These are phyloP conservation scores for Daldinia concentrica DNA, from an alignment of 495 filamentous ascomycete genomes.

Conservation along the genomic window DNA sequence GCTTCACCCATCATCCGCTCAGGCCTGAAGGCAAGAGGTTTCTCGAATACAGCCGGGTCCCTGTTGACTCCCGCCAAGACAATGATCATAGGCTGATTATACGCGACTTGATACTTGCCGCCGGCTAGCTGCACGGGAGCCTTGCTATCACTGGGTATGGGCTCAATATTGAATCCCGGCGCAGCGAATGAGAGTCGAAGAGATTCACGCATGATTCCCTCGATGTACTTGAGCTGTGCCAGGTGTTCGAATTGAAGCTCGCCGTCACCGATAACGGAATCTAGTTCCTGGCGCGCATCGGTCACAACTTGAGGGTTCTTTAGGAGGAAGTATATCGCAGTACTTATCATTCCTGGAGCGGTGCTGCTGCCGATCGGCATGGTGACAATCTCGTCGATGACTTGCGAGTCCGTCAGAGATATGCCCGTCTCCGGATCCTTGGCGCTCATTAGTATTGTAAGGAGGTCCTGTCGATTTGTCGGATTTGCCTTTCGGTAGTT, in stretches of 20 bases:
- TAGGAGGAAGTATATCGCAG: conserved; percentile 67
- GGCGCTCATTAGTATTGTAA: conserved; percentile 71
- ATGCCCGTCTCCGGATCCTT: conserved; percentile 72
- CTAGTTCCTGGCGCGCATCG: conserved; percentile 73
- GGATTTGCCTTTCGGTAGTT: conserved; percentile 65
- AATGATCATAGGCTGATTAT: conserved; percentile 69
- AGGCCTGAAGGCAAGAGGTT: conserved; percentile 69
- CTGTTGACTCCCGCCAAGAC: conserved; percentile 68
- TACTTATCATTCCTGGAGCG: conserved; percentile 60
- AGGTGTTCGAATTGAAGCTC: conserved; percentile 65
- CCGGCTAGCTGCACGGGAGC: conserved; percentile 58
- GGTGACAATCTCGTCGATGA: conserved; percentile 74
- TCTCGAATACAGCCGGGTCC: conserved; percentile 73
- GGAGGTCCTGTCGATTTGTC: conserved; percentile 70
- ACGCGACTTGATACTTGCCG: conserved; percentile 72
- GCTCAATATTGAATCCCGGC: conserved; percentile 72
- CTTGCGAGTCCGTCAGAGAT: conserved; percentile 64
- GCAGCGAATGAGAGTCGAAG: conserved; percentile 71
- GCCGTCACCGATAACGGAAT: conserved; percentile 64
- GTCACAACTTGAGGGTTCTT: conserved; percentile 67
- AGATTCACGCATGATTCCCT: conserved; percentile 71
- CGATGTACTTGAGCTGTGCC: conserved; percentile 68
- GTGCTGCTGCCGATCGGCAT: conserved; percentile 60
- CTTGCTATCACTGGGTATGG: conserved; percentile 59
- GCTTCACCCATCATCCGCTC: conserved; percentile 72